Evolutionary conservation across 140 eudicot species (phyloP), one percentile per base, ranked within the genome.

Genomic region (Senecio squalidus): DNA sequence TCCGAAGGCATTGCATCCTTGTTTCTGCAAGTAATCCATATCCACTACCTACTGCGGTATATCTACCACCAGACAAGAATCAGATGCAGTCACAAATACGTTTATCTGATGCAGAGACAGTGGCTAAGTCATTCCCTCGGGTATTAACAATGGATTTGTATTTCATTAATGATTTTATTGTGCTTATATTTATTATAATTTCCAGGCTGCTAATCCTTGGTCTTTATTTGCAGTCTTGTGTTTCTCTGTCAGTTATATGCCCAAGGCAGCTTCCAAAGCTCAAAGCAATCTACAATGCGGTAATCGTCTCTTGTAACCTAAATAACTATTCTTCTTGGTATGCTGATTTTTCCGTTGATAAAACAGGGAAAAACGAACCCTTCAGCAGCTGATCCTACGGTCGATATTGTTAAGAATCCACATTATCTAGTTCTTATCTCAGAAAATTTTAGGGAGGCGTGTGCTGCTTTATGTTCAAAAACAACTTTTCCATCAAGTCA

Each of bases 11-110:
- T 66, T 86, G 92, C 73, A 78, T 83, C 60, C 93, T 86, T 55
- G 70, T 86, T 72, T 80, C 95, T 30, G 88, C 93, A 58, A 82
- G 93, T 70, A 86, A 86, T 64, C 95, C 95, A 30, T 86, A 79
- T 74, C 78, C 92, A 54, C 49, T 86, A 59, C 92, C 95, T 27
- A 86, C 92, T 48, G 85, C 83, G 39, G 88, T 86, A 41, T 82
- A 76, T 66, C 80, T 75, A 36, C 91, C 87, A 21, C 74, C 74
- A 40, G n/a, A 83, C 23, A 72, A 29, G 58, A 62, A 27, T 36
- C 88, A 77, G 58, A 34, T 64, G 6, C 82, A 72, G 47, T 33
- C 61, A 14, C 78, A 58, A 17, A 77, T 54, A 62, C 78, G 55
- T 20, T 58, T 80, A 29, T 77, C 60, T 54, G 88, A 83, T 75